phyloP scores from a whole-genome alignment of 306 rosid species.

The Hippophae tibetana region DNA sequence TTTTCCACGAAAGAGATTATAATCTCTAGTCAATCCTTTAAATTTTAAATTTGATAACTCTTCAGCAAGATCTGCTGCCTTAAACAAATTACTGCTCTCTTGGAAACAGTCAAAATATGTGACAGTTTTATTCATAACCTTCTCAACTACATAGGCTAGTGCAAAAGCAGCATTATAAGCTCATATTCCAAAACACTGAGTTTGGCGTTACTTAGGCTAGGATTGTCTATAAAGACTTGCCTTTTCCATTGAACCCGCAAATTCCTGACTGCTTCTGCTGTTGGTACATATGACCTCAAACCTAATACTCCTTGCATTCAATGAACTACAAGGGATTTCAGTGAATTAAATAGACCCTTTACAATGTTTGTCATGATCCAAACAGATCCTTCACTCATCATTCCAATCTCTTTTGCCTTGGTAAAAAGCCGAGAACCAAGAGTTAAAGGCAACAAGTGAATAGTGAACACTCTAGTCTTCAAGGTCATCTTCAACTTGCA shows the following conservation, averaged over 20 bases:
- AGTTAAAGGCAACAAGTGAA: conserved; percentile 10
- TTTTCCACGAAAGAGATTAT: no score
- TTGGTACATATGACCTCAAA: conserved; percentile 15
- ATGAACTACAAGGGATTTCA: not conserved
- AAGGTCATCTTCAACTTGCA: conserved; percentile 16
- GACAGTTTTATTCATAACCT: not conserved
- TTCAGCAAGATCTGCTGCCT: no score
- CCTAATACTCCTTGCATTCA: conserved; percentile 16
- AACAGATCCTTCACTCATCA: conserved; percentile 22
- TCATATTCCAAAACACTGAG: conserved; percentile 15
- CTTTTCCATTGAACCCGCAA: conserved; percentile 17
- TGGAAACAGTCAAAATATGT: not conserved
- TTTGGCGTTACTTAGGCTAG: conserved; percentile 2
- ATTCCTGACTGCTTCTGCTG: not conserved
- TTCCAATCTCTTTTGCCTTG: conserved; percentile 22
- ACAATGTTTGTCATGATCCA: conserved; percentile 16
- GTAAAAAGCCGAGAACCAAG: conserved; percentile 11
- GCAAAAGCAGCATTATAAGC: conserved; percentile 24
- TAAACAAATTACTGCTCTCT: not conserved
- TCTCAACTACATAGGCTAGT: conserved; percentile 20
- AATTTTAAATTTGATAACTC: no score
- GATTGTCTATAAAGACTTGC: conserved; percentile 13
- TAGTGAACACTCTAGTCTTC: conserved; percentile 28
- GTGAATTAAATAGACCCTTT: not conserved
- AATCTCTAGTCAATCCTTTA: no score